Conservation (phyloP, 257 asterid genomes). For the Solanum etuberosum region DNA sequence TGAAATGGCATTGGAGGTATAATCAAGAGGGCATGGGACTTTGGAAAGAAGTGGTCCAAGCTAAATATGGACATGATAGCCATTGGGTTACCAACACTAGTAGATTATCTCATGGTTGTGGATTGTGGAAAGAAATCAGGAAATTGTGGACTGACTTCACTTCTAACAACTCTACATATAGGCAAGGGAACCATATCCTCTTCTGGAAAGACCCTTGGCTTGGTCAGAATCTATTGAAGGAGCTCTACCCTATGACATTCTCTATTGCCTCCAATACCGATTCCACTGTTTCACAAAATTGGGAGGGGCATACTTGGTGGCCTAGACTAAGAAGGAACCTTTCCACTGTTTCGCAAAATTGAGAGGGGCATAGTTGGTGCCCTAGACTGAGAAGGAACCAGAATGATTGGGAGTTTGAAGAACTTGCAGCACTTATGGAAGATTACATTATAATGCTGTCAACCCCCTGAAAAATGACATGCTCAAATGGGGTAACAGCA, state of each 20-base stretch:
- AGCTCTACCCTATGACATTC: not conserved
- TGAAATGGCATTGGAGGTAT: not conserved
- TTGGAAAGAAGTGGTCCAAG: not conserved
- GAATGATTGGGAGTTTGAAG: not conserved
- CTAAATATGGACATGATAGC: not conserved
- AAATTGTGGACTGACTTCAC: not conserved
- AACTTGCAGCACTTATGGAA: not conserved
- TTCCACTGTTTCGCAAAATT: not conserved
- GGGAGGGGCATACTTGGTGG: not conserved
- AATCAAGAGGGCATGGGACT: not conserved
- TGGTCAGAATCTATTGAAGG: not conserved
- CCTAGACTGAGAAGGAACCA: not conserved
- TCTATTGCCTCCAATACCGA: not conserved
- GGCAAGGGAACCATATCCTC: not conserved
- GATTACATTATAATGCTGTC: not conserved
- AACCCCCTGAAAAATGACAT: not conserved
- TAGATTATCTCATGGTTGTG: not conserved
- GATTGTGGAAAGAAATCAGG: not conserved
- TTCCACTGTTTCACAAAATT: not conserved
- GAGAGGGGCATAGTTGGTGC: not conserved
- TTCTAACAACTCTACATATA: not conserved
- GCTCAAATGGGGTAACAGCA: not conserved
- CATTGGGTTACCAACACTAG: not conserved
- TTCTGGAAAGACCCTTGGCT: not conserved
- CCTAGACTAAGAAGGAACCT: rapidly evolving